Evolutionary conservation across 352 stramenopile genomes (phyloP).

Genomic region (Globisporangium cylindrosporum): DNA sequence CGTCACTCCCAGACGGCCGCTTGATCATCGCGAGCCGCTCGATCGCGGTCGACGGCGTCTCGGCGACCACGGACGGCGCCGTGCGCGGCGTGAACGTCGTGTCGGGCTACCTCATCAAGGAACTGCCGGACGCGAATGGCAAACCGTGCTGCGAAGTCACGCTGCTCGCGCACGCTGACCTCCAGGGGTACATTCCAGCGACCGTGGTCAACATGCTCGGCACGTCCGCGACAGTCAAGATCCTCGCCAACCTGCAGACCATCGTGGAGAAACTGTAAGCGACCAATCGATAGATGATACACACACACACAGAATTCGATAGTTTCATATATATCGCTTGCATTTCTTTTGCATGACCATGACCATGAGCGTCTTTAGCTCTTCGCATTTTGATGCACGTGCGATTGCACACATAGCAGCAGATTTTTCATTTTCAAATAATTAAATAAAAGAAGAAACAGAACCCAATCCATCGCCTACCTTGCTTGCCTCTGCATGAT

Average conservation of each 20-base stretch:
- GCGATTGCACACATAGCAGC: neutral
- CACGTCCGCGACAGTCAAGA: constrained; percentile 80
- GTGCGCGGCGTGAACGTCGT: constrained; percentile 69
- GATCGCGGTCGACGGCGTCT: constrained; percentile 37
- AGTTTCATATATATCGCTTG: neutral
- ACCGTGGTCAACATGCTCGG: constrained; percentile 83
- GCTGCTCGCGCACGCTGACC: constrained; percentile 71
- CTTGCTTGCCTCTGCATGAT: neutral
- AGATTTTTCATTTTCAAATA: constrained; percentile 8
- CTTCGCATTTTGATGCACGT: neutral
- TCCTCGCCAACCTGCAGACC: constrained; percentile 64
- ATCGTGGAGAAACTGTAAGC: constrained; percentile 23
- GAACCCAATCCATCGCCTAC: neutral
- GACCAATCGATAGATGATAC: neutral
- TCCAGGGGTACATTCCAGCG: constrained; percentile 76
- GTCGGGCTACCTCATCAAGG: constrained; percentile 77
- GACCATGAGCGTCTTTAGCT: no score
- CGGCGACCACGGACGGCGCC: constrained; percentile 48
- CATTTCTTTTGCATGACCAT: neutral
- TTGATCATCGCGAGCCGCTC: constrained; percentile 70
- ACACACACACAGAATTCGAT: constrained; percentile 4
- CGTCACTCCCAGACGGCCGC: constrained; percentile 46
- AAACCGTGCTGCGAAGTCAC: constrained; percentile 67
- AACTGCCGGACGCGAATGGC: constrained; percentile 42
- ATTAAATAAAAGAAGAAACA: constrained; percentile 12